Evolutionary conservation across 768 basidiomycete genomes (phyloP).

Genomic region (Russula sp.): DNA sequence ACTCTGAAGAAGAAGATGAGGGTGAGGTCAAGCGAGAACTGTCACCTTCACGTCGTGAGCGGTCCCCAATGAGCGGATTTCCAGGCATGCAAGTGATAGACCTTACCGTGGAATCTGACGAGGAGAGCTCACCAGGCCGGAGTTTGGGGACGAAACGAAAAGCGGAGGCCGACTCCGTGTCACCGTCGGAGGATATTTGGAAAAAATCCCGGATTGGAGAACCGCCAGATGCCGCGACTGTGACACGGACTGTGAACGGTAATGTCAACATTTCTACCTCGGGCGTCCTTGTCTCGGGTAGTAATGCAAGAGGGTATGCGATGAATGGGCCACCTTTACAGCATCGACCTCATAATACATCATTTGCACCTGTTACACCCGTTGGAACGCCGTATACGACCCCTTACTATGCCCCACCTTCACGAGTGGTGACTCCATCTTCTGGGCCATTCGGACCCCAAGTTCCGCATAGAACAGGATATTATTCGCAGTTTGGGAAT

Average conservation of each 20-base stretch:
- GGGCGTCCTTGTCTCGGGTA: slow-evolving; percentile 10
- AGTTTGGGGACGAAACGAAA: slow-evolving; percentile 54
- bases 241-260: slow-evolving; percentile 13
- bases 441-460: slow-evolving; percentile 16
- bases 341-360: slow-evolving; percentile 9
- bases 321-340: slow-evolving; percentile 15
- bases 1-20: slow-evolving; percentile 69
- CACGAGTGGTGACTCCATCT: slow-evolving; percentile 1
- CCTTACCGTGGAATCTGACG: slow-evolving; percentile 73
- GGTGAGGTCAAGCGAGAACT: slow-evolving; percentile 68
- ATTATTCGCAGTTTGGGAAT: slow-evolving; percentile 15
- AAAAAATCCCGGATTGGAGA: slow-evolving; percentile 50
- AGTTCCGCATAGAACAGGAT: slow-evolving; percentile 15
- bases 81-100: slow-evolving; percentile 59
- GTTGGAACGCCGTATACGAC: slow-evolving; percentile 5
- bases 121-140: slow-evolving; percentile 43
- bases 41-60: slow-evolving; percentile 48
- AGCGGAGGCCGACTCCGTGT: slow-evolving; percentile 40
- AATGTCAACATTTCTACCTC: slow-evolving; percentile 18
- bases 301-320: slow-evolving; percentile 19
- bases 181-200: slow-evolving; percentile 64
- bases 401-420: slow-evolving; percentile 10
- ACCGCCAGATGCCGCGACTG: slow-evolving; percentile 14
- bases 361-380: slow-evolving; percentile 2
- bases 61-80: slow-evolving; percentile 7